Evolutionary conservation across 208 protist genomes (phyloP).

Genomic region (Leishmania guyanensis): DNA sequence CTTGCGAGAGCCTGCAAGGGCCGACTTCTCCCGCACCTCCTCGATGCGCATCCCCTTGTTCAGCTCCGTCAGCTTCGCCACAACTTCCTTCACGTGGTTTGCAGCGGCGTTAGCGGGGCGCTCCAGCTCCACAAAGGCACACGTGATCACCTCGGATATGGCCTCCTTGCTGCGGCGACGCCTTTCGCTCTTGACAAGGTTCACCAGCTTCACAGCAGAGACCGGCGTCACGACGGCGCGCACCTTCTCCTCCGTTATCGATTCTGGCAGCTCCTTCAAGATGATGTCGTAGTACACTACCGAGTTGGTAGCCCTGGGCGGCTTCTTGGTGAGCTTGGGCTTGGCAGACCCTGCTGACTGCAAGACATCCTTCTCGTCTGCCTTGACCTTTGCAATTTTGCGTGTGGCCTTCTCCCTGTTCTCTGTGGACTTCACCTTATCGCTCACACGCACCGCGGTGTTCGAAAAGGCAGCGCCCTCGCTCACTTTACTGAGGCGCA

Average conservation of each 20-base stretch:
- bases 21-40: conserved; percentile 57
- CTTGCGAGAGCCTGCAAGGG: background rate
- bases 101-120: conserved; percentile 48
- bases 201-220: conserved; percentile 38
- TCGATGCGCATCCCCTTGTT: conserved; percentile 49
- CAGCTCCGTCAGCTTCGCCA: conserved; percentile 37
- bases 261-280: conserved; percentile 60
- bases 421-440: conserved; percentile 9
- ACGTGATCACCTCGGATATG: conserved; percentile 45
- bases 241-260: conserved; percentile 62
- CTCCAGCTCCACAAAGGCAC: conserved; percentile 81
- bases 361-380: conserved; percentile 14
- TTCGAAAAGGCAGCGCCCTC: conserved; percentile 24
- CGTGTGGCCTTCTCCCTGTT: conserved; percentile 28
- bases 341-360: conserved; percentile 2
- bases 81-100: conserved; percentile 41
- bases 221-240: conserved; percentile 48
- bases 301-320: conserved; percentile 9
- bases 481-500: conserved; percentile 35
- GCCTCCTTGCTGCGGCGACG: conserved; percentile 49
- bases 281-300: conserved; percentile 83
- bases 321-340: background rate
- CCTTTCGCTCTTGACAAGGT: conserved; percentile 65
- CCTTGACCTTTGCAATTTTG: conserved; percentile 9
- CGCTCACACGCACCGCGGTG: conserved; percentile 21